Evolutionary conservation across 768 basidiomycete genomes (phyloP).

Genomic region (Termitomyces sp.): DNA sequence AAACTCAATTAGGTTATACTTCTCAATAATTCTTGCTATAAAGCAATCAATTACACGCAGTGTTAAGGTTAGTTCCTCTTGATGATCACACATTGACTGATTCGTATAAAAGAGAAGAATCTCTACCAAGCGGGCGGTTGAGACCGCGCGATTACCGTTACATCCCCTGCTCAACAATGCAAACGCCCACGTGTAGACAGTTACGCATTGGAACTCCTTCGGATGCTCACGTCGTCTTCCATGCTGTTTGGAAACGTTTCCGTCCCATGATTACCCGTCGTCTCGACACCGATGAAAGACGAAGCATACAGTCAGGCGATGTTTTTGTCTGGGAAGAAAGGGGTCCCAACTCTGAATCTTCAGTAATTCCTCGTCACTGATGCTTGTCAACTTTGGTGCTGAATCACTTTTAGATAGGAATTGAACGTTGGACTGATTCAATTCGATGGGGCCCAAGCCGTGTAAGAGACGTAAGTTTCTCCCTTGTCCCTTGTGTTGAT

Average conservation of each 20-base stretch:
- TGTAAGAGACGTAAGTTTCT: slow-evolving; percentile 59
- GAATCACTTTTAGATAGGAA: slow-evolving; percentile 47
- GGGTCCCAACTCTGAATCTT: slow-evolving; percentile 57
- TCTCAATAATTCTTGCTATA: slow-evolving; percentile 1
- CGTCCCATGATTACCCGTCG: slow-evolving; percentile 67
- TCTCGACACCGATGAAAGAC: slow-evolving; percentile 70
- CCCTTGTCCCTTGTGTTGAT: not conserved
- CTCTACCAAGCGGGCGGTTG: not conserved
- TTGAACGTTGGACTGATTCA: slow-evolving; percentile 80
- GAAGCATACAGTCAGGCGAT: slow-evolving; percentile 62
- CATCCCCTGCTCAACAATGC: slow-evolving; percentile 31
- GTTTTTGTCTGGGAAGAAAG: slow-evolving; percentile 86
- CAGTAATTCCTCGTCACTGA: slow-evolving; percentile 41
- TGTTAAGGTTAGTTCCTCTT: slow-evolving; percentile 19
- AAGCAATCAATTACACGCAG: slow-evolving; percentile 16
- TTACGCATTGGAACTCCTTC: slow-evolving; percentile 58
- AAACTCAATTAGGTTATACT: not conserved
- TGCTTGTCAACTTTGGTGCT: slow-evolving; percentile 6
- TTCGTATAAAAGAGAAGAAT: slow-evolving; percentile 13
- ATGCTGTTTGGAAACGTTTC: slow-evolving; percentile 53
- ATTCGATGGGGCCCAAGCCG: slow-evolving; percentile 77
- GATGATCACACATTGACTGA: slow-evolving; percentile 13
- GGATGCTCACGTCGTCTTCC: slow-evolving; percentile 73
- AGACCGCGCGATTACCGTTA: not conserved
- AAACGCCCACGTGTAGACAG: slow-evolving; percentile 60